Evolutionary conservation across 1,139 yeast species (phyloP).

Genomic region (Saccharomyces hybrid): DNA sequence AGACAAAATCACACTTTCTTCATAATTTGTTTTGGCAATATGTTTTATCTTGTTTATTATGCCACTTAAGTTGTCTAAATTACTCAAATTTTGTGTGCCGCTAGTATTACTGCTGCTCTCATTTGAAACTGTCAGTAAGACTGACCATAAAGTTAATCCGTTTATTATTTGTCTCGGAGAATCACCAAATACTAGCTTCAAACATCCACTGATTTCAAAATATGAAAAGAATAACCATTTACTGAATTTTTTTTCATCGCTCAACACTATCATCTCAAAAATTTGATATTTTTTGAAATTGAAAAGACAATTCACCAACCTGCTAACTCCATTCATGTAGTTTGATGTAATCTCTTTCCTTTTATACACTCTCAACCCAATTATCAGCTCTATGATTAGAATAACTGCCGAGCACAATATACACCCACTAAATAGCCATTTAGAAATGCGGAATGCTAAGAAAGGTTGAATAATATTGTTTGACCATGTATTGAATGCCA

Average conservation of each 20-base stretch:
- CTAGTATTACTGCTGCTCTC: constrained; percentile 18
- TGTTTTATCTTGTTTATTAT: constrained; percentile 46
- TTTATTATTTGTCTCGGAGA: constrained; percentile 83
- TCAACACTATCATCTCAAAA: constrained; percentile 47
- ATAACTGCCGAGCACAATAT: constrained; percentile 62
- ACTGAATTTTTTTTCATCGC: constrained; percentile 56
- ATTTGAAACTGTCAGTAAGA: constrained; percentile 34
- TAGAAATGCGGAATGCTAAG: constrained; percentile 54
- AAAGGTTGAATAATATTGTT: constrained; percentile 45
- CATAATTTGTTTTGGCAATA: constrained; percentile 53
- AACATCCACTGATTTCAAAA: constrained; percentile 58
- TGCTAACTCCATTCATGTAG: constrained; percentile 61
- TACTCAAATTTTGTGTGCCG: constrained; percentile 12
- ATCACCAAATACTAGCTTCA: constrained; percentile 63
- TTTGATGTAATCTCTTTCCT: constrained; percentile 62
- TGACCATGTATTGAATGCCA: constrained; percentile 74
- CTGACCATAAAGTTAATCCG: constrained; percentile 59
- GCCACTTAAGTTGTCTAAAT: constrained; percentile 35
- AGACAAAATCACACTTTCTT: constrained; percentile 62
- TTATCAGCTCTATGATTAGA: constrained; percentile 47
- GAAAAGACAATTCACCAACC: constrained; percentile 47
- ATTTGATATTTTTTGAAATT: constrained; percentile 65
- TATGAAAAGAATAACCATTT: constrained; percentile 61
- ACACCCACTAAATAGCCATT: constrained; percentile 81
- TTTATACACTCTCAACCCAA: constrained; percentile 52